These are phyloP conservation scores for Murraya paniculata DNA, from an alignment of 345 rosid genomes.

Conservation along the genomic window DNA sequence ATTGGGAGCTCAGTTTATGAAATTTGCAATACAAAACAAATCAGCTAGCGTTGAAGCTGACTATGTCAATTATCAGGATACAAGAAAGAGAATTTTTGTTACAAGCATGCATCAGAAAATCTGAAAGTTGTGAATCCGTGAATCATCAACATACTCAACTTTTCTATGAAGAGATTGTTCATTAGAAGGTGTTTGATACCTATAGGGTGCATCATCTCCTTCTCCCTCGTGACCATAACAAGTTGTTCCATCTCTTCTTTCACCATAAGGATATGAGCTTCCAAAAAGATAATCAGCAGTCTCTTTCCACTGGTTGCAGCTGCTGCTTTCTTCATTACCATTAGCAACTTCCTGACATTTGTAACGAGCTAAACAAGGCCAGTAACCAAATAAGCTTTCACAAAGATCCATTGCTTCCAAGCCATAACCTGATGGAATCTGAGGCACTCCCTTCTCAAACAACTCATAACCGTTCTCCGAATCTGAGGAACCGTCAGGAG, in stretches of 20 bases:
- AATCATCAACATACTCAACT: slow-evolving; percentile 20
- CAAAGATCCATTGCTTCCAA: slow-evolving; percentile 79
- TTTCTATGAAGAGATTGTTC: slow-evolving; percentile 8
- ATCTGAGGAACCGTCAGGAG: too few relatives aligned
- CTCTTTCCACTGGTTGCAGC: slow-evolving; percentile 42
- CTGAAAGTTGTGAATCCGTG: not conserved
- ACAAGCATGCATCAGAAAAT: slow-evolving; percentile 4
- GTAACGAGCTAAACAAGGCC: slow-evolving; percentile 54
- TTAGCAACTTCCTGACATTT: slow-evolving; percentile 19
- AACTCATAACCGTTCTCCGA: slow-evolving; percentile 3
- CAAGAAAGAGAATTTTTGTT: not conserved
- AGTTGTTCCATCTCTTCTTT: slow-evolving; percentile 15
- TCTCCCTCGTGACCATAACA: not conserved
- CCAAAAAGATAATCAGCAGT: slow-evolving; percentile 79
- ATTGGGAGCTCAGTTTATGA: not conserved
- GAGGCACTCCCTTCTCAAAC: slow-evolving; percentile 31
- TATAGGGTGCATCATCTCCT: slow-evolving; percentile 8
- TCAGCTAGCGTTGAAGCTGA: not conserved
- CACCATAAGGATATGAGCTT: slow-evolving; percentile 48
- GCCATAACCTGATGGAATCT: slow-evolving; percentile 67
- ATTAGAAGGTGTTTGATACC: slow-evolving; percentile 21
- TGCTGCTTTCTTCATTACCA: slow-evolving; percentile 13
- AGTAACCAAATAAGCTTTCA: slow-evolving; percentile 68
- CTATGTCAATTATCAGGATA: not conserved
- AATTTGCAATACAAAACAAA: not conserved